Conservation (phyloP, 2,329 filamentous ascomycete genomes). For the Sphaerostilbella broomeana region DNA sequence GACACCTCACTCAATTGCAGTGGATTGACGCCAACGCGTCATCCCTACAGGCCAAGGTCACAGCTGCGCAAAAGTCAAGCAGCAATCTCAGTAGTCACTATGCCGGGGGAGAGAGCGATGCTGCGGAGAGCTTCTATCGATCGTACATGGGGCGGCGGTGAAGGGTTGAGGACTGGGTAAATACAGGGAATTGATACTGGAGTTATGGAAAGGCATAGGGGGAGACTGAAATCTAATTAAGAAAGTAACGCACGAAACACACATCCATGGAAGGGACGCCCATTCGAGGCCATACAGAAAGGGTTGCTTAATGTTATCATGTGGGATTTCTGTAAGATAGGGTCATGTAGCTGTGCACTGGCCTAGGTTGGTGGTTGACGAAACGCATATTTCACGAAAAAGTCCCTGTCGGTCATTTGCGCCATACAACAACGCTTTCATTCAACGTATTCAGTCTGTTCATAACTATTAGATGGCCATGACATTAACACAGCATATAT, state of each 20-base stretch:
- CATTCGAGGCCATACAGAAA: too few species aligned
- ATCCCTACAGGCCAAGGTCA: conserved; percentile 74
- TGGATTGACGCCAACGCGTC: conserved; percentile 85
- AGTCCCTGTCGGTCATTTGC: too few species aligned
- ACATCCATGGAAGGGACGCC: too few species aligned
- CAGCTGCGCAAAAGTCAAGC: conserved; percentile 72
- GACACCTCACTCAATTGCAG: conserved; percentile 84
- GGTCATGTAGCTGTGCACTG: conserved; percentile 35
- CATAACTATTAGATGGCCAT: too few species aligned
- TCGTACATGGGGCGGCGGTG: conserved; percentile 74
- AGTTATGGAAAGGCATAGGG: conserved; percentile 14
- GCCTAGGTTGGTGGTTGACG: conserved; percentile 23
- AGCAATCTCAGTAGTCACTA: conserved; percentile 53
- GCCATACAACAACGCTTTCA: conserved; percentile 9
- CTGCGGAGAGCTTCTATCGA: conserved; percentile 83
- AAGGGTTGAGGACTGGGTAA: conserved; percentile 18
- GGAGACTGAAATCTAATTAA: conserved; percentile 12
- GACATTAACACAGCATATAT: neutral
- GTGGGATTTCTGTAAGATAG: neutral
- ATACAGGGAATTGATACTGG: conserved; percentile 16
- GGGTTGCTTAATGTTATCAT: too few species aligned
- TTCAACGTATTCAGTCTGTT: neutral
- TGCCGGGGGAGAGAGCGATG: conserved; percentile 58
- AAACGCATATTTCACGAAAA: too few species aligned
- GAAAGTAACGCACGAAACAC: conserved; percentile 14